Base-by-base conservation (phyloP, 164 flowering plant species). In the Berberis vulgaris region DNA sequence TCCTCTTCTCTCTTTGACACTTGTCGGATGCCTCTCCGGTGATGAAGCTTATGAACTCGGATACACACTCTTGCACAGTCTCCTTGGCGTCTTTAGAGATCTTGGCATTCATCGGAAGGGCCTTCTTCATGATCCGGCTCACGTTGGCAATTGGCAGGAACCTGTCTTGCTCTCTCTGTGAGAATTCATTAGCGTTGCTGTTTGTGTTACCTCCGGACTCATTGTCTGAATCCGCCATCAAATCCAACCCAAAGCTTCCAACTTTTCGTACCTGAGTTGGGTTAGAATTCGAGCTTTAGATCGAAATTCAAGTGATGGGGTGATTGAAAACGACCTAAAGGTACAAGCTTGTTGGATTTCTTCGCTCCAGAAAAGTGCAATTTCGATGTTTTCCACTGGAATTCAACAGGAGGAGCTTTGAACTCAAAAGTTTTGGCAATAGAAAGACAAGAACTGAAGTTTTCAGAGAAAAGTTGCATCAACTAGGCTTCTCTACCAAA, bases 21-120 rank as follows among this genome's bases (percentile, higher is more conserved):
- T 83, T 83, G 54, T 83, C 86, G 0, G 83, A 79, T 2, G 86
- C 86, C 60, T 83, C 86, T 1, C 86, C 86, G 8, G 87, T 83
- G 57, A 83, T 70, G 71, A 83, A 83, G 70, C 87, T 83, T 12
- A 83, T 83, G 78, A 81, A 83, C 83, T 83, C 87, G 26, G 84
- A 81, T 38, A 83, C 87, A 67, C 87, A 83, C 69, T 83, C 87
- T 59, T 83, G 87, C 8, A 83, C 87, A 1, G 87, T 83, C 63
- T 83, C 87, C 61, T 83, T 83, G 6, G 87, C 87, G 61, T 83
- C 87, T 45, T 83, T 83, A 1, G 84, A 81, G 64, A 83, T 83
- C 76, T 83, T 83, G 38, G 84, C 87, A 66, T 83, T 81, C 3
- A 82, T 83, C 0, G 87, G 87, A 2, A 83, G 64, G 0, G 83